Base-by-base conservation (phyloP, 163 green algal species). In the Scenedesmus sp. region DNA sequence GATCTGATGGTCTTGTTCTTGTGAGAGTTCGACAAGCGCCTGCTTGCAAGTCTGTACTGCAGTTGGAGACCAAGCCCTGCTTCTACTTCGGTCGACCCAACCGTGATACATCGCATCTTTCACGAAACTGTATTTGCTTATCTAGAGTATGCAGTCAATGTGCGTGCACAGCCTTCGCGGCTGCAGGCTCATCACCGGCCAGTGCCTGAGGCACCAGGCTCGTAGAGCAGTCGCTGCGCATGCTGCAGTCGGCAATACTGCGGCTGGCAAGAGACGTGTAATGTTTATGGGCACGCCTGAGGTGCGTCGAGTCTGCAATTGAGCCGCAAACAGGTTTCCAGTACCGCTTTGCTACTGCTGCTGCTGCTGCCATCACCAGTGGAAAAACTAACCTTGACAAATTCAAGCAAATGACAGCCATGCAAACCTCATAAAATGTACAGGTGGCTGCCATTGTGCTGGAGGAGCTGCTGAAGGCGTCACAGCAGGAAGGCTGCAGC, bases 231-330 rank as follows among this genome's bases (percentile, higher is more conserved):
- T 62, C 3, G 85, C 85, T 16, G 67, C 85, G 15, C 55, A 66
- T 16, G 85, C 66, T 54, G 64, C 85, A 82, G 66, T 23, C 56
- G 20, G 34, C 13, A 18, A 81, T 89, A 20, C 60, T 67, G 23
- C 8, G 34, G 64, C 34, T 15, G 10, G 10, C n/a, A 91, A 86
- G 76, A 92, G 95, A 23, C 87, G 88, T 1, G 70, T 99, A 0
- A 96, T 98, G 0, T 99, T 99, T 88, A 93, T 98, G 4, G 98
- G 98, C 57, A 99, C 98, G 12, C 98, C 98, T 46, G 95, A 98
- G 81, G 96, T 97, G 88, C 23, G 93, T 82, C 4, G 34, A 46
- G 34, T 46, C 34, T 46, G 34, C 34, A 66, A 2, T 76, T 26
- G 9, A 2, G 66, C 7, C 10, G 54, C 20, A 4, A n/a, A 26